Evolutionary conservation across 257 asterid species (phyloP).

Genomic region (Capsicum chinense): DNA sequence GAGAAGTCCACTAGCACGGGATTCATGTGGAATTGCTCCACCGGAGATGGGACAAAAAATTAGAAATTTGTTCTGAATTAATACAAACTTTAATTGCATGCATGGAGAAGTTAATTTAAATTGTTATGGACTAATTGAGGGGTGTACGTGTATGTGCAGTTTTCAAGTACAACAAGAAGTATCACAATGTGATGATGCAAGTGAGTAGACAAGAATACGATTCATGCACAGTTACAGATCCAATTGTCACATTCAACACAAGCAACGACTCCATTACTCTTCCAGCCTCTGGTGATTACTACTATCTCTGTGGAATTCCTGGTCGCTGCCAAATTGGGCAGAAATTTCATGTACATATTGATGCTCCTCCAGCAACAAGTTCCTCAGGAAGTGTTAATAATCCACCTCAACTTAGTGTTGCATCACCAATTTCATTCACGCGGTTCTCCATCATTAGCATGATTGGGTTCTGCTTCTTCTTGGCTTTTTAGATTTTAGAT

Average conservation of each 20-base stretch:
- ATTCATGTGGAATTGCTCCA: too few species aligned
- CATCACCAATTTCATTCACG: background rate
- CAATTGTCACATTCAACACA: conserved; percentile 26
- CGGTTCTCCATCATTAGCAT: background rate
- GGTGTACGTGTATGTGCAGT: background rate
- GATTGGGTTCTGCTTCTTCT: background rate
- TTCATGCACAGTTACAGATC: conserved; percentile 20
- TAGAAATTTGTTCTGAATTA: background rate
- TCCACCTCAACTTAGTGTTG: background rate
- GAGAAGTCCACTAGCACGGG: too few species aligned
- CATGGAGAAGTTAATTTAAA: background rate
- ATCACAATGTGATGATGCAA: conserved; percentile 34
- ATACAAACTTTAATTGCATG: background rate
- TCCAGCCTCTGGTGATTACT: background rate
- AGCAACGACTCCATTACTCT: conserved; percentile 25
- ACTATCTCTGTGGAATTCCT: conserved; percentile 16
- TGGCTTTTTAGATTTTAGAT: background rate
- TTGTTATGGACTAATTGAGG: background rate
- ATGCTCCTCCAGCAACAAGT: background rate
- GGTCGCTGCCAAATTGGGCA: conserved; percentile 32
- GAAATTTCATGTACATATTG: conserved; percentile 8
- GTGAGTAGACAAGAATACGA: conserved; percentile 2
- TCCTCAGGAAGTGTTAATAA: background rate
- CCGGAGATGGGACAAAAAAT: too few species aligned
- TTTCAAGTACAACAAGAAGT: conserved; percentile 25